Evolutionary conservation across 352 stramenopile species (phyloP).

Genomic region (Peronospora destructor): DNA sequence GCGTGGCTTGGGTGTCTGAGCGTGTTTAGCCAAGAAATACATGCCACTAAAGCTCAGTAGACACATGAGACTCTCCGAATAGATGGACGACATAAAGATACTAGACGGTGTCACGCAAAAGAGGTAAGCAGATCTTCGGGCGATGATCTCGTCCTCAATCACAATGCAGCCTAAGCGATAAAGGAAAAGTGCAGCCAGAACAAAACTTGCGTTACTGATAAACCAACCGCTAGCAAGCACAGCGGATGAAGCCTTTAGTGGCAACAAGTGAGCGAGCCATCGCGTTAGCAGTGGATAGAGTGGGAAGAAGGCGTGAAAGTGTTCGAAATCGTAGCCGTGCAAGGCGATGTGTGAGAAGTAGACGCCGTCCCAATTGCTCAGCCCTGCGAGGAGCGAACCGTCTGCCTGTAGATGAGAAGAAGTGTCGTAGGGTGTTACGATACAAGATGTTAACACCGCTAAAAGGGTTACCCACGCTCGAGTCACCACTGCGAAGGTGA

Average conservation of each 20-base stretch:
- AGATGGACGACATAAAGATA: constrained; percentile 79
- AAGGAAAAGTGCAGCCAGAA: constrained; percentile 60
- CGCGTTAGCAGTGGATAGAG: constrained; percentile 61
- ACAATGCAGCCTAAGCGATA: constrained; percentile 59
- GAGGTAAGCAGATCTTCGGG: constrained; percentile 58
- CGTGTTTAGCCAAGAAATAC: constrained; percentile 45
- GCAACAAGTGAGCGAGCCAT: constrained; percentile 20
- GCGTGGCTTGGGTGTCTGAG: constrained; percentile 7
- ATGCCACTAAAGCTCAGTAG: constrained; percentile 72
- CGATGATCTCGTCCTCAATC: constrained; percentile 42
- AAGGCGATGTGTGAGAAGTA: constrained; percentile 71
- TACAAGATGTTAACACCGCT: constrained; percentile 30
- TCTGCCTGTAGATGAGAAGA: constrained; percentile 36
- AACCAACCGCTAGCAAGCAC: constrained; percentile 46
- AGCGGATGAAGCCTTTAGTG: constrained; percentile 15
- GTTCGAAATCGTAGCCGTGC: constrained; percentile 79
- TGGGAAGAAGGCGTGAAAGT: constrained; percentile 81
- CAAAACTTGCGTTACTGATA: constrained; percentile 71
- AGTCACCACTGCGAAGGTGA: constrained; percentile 42
- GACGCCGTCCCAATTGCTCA: constrained; percentile 84
- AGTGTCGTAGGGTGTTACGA: constrained; percentile 67
- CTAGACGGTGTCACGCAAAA: constrained; percentile 71
- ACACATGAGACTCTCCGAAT: constrained; percentile 82
- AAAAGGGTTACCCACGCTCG: constrained; percentile 44
- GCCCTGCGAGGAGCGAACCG: constrained; percentile 27